Percentiles rank a stretch among this genome's conserved stretches.
These are phyloP conservation scores for Elaeis oleifera DNA, from an alignment of 202 grass and related monocot species.

Conservation along the genomic window DNA sequence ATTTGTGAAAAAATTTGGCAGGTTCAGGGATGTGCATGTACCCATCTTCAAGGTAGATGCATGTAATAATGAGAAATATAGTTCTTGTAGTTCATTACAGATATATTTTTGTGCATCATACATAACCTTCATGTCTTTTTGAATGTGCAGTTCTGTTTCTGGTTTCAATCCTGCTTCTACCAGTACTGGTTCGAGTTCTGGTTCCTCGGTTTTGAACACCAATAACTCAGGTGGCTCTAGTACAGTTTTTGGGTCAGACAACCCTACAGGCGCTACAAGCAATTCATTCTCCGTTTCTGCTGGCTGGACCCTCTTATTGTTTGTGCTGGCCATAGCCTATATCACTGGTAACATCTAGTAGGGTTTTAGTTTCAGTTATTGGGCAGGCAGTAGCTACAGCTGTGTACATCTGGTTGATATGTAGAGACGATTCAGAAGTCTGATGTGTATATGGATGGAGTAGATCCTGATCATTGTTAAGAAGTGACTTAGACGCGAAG, in stretches of 20 bases:
- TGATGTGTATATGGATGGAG: constrained; percentile 26
- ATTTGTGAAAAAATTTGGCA: constrained; percentile 11
- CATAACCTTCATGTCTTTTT: constrained; percentile 1
- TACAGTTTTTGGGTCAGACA: constrained; percentile 52
- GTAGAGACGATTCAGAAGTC: not conserved
- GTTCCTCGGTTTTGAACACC: constrained; percentile 53
- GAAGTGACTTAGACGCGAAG: constrained; percentile 16
- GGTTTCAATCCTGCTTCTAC: constrained; percentile 39
- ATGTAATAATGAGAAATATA: too few relatives aligned
- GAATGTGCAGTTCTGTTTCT: constrained; percentile 27
- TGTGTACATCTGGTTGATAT: not conserved
- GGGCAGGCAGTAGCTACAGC: not conserved
- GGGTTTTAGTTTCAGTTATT: too few relatives aligned
- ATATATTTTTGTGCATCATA: constrained; percentile 1
- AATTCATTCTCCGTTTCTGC: constrained; percentile 23
- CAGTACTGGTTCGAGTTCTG: constrained; percentile 29
- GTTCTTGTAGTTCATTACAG: too few relatives aligned
- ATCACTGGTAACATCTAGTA: constrained; percentile 14
- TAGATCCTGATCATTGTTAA: constrained; percentile 22
- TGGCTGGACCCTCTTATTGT: constrained; percentile 20
- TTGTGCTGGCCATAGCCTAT: constrained; percentile 26
- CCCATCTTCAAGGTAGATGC: constrained; percentile 48
- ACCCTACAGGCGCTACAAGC: constrained; percentile 30
- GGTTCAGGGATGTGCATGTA: constrained; percentile 59
- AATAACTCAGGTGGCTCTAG: constrained; percentile 42